Evolutionary conservation across 2,329 filamentous ascomycete genomes (phyloP).

Genomic region (Pleurostoma richardsiae): DNA sequence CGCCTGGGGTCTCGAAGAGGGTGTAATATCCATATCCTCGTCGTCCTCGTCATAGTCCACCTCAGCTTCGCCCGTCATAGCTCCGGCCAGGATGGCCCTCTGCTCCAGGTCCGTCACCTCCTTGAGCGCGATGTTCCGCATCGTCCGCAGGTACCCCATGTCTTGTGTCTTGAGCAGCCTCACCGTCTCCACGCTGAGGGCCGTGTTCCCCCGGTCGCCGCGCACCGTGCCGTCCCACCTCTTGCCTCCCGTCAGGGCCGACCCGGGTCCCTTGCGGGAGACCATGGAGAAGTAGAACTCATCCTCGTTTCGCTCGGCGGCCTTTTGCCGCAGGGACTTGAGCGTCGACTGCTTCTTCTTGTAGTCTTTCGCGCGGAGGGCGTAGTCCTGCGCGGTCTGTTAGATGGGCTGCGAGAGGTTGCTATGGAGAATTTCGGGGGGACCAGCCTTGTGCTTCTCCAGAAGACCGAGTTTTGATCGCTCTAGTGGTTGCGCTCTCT

Average conservation of each 20-base stretch:
- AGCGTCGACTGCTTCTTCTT: slow-evolving; percentile 60
- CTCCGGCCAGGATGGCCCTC: slow-evolving; percentile 40
- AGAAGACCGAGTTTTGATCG: slow-evolving; percentile 84
- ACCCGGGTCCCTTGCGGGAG: slow-evolving; percentile 51
- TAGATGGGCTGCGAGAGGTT: too few relatives aligned
- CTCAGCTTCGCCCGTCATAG: slow-evolving; percentile 20
- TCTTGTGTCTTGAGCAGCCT: slow-evolving; percentile 66
- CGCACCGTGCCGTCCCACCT: slow-evolving; percentile 52
- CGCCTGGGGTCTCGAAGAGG: slow-evolving; percentile 1
- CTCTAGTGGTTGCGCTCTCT: slow-evolving; percentile 81
- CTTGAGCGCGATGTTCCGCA: slow-evolving; percentile 54
- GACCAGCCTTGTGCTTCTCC: slow-evolving; percentile 82
- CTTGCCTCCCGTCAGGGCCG: slow-evolving; percentile 37
- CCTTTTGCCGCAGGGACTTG: slow-evolving; percentile 55
- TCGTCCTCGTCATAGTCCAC: slow-evolving; percentile 20
- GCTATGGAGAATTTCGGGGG: neutral
- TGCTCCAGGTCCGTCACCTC: slow-evolving; percentile 52
- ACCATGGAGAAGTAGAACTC: slow-evolving; percentile 71
- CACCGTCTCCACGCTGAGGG: slow-evolving; percentile 51
- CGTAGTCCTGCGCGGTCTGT: slow-evolving; percentile 46
- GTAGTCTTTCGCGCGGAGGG: slow-evolving; percentile 60
- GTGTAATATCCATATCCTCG: slow-evolving; percentile 19
- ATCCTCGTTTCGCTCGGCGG: slow-evolving; percentile 63
- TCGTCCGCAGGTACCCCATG: slow-evolving; percentile 58
- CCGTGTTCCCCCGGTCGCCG: slow-evolving; percentile 52